phyloP scores from a whole-genome alignment of 306 rosid genomes.

The Dryas drummondii region DNA sequence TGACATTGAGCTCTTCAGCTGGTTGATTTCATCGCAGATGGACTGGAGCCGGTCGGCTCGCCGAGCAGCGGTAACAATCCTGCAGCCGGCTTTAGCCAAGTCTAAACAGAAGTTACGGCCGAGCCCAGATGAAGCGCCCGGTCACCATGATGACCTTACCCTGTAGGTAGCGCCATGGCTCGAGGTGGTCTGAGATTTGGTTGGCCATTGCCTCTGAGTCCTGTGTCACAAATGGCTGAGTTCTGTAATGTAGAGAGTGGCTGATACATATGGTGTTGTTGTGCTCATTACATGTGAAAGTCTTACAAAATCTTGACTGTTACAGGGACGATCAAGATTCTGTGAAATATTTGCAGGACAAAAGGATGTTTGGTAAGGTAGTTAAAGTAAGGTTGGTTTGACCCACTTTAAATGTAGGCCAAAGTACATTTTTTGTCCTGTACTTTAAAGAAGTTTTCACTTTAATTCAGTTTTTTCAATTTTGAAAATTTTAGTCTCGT shows the following conservation, averaged over 20 bases:
- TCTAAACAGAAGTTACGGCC: conserved; percentile 70
- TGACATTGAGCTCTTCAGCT: conserved; percentile 64
- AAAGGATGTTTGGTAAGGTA: neutral
- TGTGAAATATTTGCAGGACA: neutral
- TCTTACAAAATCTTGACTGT: neutral
- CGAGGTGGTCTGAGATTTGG: conserved; percentile 29
- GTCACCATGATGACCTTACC: conserved; percentile 83
- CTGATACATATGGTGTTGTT: neutral
- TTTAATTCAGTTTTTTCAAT: too few species aligned
- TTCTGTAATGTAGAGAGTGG: neutral
- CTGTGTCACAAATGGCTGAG: neutral
- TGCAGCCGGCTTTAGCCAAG: conserved; percentile 66
- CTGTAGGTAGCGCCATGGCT: conserved; percentile 53
- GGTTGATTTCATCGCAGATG: conserved; percentile 55
- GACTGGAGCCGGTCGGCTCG: conserved; percentile 58
- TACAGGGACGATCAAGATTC: neutral
- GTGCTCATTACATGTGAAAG: neutral
- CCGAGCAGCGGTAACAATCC: conserved; percentile 65
- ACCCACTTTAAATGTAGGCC: neutral
- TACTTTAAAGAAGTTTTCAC: too few species aligned
- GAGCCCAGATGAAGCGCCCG: conserved; percentile 78
- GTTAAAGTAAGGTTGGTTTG: neutral
- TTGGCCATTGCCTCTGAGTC: conserved; percentile 31
- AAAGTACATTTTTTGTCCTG: too few species aligned
- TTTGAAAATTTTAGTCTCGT: too few species aligned